Base-by-base conservation (phyloP, 495 filamentous ascomycete species). In the Neurospora sp. region DNA sequence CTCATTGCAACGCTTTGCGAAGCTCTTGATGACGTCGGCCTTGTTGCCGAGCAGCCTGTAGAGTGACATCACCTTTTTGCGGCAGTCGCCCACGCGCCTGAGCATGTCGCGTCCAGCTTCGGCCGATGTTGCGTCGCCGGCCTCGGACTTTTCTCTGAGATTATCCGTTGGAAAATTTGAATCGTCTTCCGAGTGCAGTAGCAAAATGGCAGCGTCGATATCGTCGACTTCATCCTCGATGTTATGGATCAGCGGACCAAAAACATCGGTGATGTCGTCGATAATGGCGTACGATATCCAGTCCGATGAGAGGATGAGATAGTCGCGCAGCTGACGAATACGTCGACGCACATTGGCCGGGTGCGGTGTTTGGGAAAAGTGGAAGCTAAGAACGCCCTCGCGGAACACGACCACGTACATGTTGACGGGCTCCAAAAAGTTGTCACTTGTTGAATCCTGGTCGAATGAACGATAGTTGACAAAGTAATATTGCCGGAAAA, bases 221-320 rank as follows among this genome's bases (percentile, higher is more conserved):
- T 93, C 90, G 75, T 94, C 92, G 40, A 95, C 93, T 78, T 98
- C 95, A 38, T 94, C 87, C 76, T 95, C 92, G 68, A 99, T 96
- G 42, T 86, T 88, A 76, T 96, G 90, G 70, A 98, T 97, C 6
- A 97, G 84, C 1, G 96, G 96, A 0, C 90, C 93, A 74, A 97
- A 99, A 4, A 91, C 94, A 81, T 99, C 96, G 9, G 96, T 98
- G 76, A 99, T 97, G 78, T 99, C 95, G 80, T 99, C 96, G 76
- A 99, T 98, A 75, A 99, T 88, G 40, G 94, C 96, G 76, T 99
- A 99, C 16, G 93, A 96, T 76, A 99, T 98, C 96, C 96, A 99
- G 80, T 99, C 96, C 0, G 94, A 93, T 73, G 90, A 94, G 8
- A 97, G 85, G 75, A 96, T 92, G 75, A 98, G 86, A 79, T 97